Base-by-base conservation (phyloP, 495 filamentous ascomycete genomes). In the Pseudevernia furfuracea region DNA sequence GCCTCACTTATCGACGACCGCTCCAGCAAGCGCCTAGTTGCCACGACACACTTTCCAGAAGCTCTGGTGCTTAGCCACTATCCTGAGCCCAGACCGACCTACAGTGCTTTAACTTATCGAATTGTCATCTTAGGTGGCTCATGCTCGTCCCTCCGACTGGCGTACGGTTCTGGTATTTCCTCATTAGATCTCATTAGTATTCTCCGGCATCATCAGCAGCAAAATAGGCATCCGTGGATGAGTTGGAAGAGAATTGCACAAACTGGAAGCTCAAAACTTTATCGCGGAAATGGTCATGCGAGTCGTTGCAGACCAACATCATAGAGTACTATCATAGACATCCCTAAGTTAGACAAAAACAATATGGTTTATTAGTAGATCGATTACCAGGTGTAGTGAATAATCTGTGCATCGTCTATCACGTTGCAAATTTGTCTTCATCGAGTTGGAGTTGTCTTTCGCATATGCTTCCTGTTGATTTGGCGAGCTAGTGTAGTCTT, bases 291-390 rank as follows among this genome's bases (percentile, higher is more conserved):
- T 21, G 61, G 25, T 63, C 15, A 23, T 32, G 38, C 37, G 55
- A 32, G 39, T 44, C 21, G 58, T 43, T 37, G 61, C 41, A 44
- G 61, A 58, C 52, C 52, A 36, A 36, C 28, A 57, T 63, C 23
- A 63, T 63, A 58, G 61, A 63, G 9, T 63, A 39, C 52, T 63
- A 43, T 58, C 32, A 60, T 60, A 60, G 58, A 60, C 39, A 43
- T 57, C 10, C 49, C 9, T 62, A 62, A 17, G 28, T 56, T 58
- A 63, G 39, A 63, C 30, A 46, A 63, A 5, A 38, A 39, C 39
- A 25, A 36, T 21, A 48, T 46, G 53, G 36, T 36, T 19, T 25
- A 21, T 19, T 25, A 21, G 48, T 52, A 30, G 9, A 46, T 23
- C 6, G 28, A 37, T 28, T 15, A 32, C 1, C 28, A 15, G 37